phyloP scores from a whole-genome alignment of 257 asterid species.

The Coffea eugenioides region DNA sequence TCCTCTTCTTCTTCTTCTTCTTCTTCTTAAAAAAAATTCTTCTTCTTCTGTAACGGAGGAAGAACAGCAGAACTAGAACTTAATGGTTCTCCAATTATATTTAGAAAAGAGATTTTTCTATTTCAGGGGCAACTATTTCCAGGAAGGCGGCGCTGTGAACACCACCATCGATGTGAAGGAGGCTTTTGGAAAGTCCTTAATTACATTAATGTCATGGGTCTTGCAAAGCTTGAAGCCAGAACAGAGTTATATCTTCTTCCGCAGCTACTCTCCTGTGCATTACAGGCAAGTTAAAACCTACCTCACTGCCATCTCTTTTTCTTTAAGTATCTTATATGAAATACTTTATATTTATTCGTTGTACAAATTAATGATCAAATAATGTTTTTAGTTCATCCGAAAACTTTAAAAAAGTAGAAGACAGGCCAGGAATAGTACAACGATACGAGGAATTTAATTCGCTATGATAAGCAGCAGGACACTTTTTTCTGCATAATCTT shows the following conservation, averaged over 20 bases:
- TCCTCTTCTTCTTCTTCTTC: too few species aligned
- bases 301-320: background rate
- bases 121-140: slow-evolving; percentile 80
- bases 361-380: background rate
- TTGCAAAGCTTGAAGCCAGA: slow-evolving; percentile 34
- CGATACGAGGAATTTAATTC: background rate
- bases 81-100: background rate
- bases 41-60: background rate
- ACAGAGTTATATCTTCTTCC: slow-evolving; percentile 53
- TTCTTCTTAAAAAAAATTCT: too few species aligned
- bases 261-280: slow-evolving; percentile 89
- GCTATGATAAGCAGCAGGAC: too few species aligned
- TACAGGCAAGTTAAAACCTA: slow-evolving; percentile 41
- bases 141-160: slow-evolving; percentile 58
- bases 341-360: background rate
- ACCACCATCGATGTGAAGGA: slow-evolving; percentile 74
- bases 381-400: background rate
- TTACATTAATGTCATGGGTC: slow-evolving; percentile 57
- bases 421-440: background rate
- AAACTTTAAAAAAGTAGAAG: background rate
- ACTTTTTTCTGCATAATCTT: too few species aligned
- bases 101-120: background rate
- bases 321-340: background rate
- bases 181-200: slow-evolving; percentile 67
- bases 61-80: background rate